phyloP scores from a whole-genome alignment of 768 basidiomycete species.

The Tulasnella sp. region DNA sequence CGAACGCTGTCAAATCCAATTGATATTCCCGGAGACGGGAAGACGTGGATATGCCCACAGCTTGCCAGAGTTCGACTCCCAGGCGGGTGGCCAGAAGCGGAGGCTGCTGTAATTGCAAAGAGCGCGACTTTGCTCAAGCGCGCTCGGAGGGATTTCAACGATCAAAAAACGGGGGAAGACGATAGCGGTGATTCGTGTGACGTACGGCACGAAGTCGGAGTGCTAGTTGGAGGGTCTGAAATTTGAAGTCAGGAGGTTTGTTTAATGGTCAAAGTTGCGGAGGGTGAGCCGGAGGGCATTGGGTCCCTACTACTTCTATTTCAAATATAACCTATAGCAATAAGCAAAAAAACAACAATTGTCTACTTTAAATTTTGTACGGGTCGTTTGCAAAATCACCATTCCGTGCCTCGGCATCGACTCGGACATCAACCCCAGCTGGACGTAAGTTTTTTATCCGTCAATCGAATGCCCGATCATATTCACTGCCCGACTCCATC shows the following conservation, averaged over 20 bases:
- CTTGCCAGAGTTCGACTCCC: background rate
- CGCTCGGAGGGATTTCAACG: background rate
- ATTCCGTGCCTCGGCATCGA: no score
- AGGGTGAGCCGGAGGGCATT: no score
- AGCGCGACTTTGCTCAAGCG: background rate
- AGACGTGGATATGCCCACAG: background rate
- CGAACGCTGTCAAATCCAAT: background rate
- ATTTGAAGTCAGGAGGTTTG: background rate
- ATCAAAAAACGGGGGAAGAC: background rate
- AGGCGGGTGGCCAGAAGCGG: background rate
- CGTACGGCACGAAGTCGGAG: background rate
- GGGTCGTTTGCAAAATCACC: no score
- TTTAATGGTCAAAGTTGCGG: no score
- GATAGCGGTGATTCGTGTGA: background rate
- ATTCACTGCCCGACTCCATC: no score
- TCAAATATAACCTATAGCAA: background rate
- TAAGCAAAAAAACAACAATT: no score
- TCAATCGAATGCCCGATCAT: no score
- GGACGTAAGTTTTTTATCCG: no score
- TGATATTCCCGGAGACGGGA: background rate
- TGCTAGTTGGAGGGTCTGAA: background rate
- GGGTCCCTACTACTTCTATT: no score
- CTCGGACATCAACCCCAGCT: no score
- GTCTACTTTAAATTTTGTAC: no score
- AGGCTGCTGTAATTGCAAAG: background rate